Base-by-base conservation (phyloP, 805 yeast species). In the Metschnikowia reukaufii region DNA sequence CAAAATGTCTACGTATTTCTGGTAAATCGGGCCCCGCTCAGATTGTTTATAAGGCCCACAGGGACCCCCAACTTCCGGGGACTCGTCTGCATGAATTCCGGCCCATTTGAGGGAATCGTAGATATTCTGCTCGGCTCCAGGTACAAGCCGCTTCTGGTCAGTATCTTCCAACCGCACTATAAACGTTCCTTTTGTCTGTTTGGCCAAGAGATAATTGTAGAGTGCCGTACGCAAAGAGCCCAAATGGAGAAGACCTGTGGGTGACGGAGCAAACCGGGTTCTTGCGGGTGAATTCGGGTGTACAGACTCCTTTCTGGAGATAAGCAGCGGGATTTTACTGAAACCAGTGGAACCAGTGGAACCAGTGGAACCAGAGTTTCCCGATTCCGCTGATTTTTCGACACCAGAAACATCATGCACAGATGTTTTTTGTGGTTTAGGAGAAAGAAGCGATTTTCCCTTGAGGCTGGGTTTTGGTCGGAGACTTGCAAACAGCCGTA, bases 261-360 rank as follows among this genome's bases (percentile, higher is more conserved):
- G 99, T 1, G 97, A 90, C 0, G 99, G 99, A 0, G 99, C 99
- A 66, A 94, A 94, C 53, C 99, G 70, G 1, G 98, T 88, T 54
- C 97, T 67, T 0, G 83, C 95, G 0, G 94, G 89, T 0, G 49
- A 30, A 1, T 47, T 54, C 1, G 83, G 81, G 37, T 74, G 77
- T 8, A 71, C 50, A n/a, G 46, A 34, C 19, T 32, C 23, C 15
- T 36, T 45, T 16, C 39, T 29, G 4, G 44, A 21, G 8, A 39
- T 8, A 25, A 39, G 44, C 44, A 39, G 48, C 23, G 48, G 44
- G 6, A 17, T 25, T 34, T 40, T n/a, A 8, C 19, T n/a, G 40
- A n/a, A n/a, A n/a, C n/a, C n/a, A n/a, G n/a, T n/a, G n/a, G n/a
- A n/a, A n/a, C n/a, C n/a, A n/a, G n/a, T n/a, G n/a, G n/a, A n/a